phyloP scores from a whole-genome alignment of 176 grass and related monocot species.

The Melocanna baccifera region DNA sequence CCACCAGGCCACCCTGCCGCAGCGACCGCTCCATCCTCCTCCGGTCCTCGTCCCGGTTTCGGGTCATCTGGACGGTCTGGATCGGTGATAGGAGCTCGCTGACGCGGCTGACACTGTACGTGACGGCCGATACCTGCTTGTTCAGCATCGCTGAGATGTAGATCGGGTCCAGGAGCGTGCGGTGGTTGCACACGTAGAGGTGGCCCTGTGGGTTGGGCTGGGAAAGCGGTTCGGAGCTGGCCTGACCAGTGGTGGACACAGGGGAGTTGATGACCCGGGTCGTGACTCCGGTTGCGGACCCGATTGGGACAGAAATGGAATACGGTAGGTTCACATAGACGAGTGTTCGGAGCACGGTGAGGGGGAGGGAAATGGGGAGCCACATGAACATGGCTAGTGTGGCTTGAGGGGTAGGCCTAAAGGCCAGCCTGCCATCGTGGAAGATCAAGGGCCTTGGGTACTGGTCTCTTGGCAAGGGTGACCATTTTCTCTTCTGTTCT shows the following conservation, averaged over 20 bases:
- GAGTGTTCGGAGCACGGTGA: conserved; percentile 54
- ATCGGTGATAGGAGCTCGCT: conserved; percentile 72
- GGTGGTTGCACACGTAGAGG: conserved; percentile 83
- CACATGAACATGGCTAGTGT: conserved; percentile 72
- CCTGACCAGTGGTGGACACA: not conserved
- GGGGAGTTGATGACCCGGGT: conserved; percentile 36
- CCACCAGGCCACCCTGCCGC: conserved; percentile 48
- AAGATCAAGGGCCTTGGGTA: conserved; percentile 70
- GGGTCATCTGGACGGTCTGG: conserved; percentile 54
- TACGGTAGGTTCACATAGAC: conserved; percentile 56
- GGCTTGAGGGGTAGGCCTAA: conserved; percentile 59
- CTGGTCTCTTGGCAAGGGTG: conserved; percentile 42
- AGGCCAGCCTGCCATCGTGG: conserved; percentile 84
- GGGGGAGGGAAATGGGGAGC: conserved; percentile 51
- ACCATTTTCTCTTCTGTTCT: conserved; percentile 65
- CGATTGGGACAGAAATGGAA: conserved; percentile 40
- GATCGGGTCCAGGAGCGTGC: conserved; percentile 71
- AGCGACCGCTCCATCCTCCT: conserved; percentile 52
- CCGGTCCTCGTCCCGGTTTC: conserved; percentile 58
- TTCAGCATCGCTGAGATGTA: conserved; percentile 64
- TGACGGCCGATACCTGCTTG: conserved; percentile 51
- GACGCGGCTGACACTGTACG: conserved; percentile 73
- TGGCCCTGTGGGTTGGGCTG: conserved; percentile 3
- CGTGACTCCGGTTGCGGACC: conserved; percentile 35
- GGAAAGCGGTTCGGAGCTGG: not conserved